These are phyloP conservation scores for Pachyrhizus erosus DNA, from an alignment of 306 rosid species.

Conservation along the genomic window DNA sequence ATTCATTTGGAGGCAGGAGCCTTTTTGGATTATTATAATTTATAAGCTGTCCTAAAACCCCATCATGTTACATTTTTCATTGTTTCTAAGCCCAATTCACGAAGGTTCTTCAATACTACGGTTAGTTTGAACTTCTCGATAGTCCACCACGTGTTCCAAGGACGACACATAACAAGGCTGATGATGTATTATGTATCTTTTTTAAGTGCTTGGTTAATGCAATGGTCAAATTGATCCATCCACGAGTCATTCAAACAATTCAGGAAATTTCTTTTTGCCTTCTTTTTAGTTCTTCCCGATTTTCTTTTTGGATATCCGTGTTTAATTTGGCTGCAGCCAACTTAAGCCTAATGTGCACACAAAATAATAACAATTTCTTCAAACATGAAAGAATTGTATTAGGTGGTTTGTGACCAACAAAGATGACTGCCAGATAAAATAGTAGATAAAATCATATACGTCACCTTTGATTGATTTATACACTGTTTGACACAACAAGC, in stretches of 20 bases:
- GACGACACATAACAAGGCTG: neutral
- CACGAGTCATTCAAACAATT: neutral
- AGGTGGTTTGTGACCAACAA: neutral
- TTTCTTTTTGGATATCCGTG: neutral
- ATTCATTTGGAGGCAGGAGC: too few relatives aligned
- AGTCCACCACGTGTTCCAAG: slow-evolving; percentile 32
- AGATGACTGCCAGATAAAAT: neutral
- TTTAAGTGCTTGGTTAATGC: slow-evolving; percentile 7
- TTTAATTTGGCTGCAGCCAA: slow-evolving; percentile 14
- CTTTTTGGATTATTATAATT: neutral
- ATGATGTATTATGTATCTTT: too few relatives aligned
- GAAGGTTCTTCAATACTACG: slow-evolving; percentile 9
- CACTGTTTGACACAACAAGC: neutral
- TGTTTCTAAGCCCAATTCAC: neutral
- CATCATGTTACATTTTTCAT: slow-evolving; percentile 34
- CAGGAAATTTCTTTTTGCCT: neutral
- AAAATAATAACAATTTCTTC: slow-evolving; percentile 4
- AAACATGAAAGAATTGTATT: neutral
- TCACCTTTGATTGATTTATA: neutral
- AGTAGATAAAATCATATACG: too few relatives aligned
- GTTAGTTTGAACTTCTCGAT: neutral
- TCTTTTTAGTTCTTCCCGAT: neutral
- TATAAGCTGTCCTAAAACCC: neutral
- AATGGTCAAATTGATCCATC: slow-evolving; percentile 13
- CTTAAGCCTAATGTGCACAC: neutral